Percentiles rank a stretch among this genome's conserved stretches.
These are phyloP conservation scores for Chaetomidium leptoderma DNA, from an alignment of 495 filamentous ascomycete genomes.

Conservation along the genomic window DNA sequence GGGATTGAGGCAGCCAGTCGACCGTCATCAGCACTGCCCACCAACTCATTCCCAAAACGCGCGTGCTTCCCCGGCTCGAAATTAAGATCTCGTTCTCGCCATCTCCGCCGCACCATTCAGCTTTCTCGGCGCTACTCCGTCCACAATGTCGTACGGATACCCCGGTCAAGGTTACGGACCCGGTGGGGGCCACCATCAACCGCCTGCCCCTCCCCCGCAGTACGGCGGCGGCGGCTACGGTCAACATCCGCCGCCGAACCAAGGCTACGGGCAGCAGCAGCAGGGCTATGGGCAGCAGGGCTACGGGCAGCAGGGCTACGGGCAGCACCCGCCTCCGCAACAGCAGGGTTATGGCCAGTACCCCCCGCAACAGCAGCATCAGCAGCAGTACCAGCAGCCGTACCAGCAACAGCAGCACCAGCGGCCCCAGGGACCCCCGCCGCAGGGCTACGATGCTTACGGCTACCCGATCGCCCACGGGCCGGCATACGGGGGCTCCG, in stretches of 20 bases:
- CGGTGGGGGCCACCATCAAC: conserved; percentile 10
- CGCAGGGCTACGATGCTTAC: conserved; percentile 37
- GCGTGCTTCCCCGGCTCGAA: too few relatives aligned
- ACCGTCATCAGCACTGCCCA: too few relatives aligned
- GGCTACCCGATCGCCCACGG: conserved; percentile 34
- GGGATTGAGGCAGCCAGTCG: not conserved
- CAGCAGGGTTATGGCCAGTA: conserved; percentile 19
- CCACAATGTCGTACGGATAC: conserved; percentile 32
- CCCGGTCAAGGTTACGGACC: conserved; percentile 34
- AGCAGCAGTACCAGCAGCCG: not conserved
- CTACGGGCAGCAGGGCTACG: conserved; percentile 22
- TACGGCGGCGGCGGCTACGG: conserved; percentile 21
- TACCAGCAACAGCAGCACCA: conserved; percentile 26
- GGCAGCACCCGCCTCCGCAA: conserved; percentile 31
- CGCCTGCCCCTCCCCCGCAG: conserved; percentile 12
- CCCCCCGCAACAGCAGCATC: conserved; percentile 9
- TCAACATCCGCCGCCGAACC: conserved; percentile 19
- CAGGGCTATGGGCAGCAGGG: conserved; percentile 28
- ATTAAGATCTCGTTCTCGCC: too few relatives aligned
- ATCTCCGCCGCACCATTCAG: conserved; percentile 3
- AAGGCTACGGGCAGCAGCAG: conserved; percentile 28
- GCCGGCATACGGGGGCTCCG: conserved; percentile 13
- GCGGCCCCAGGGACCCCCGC: conserved; percentile 32
- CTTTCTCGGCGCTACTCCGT: too few relatives aligned
- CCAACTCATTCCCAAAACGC: too few relatives aligned